Conservation (phyloP, 768 basidiomycete species). For the Nidula microcarpa region DNA sequence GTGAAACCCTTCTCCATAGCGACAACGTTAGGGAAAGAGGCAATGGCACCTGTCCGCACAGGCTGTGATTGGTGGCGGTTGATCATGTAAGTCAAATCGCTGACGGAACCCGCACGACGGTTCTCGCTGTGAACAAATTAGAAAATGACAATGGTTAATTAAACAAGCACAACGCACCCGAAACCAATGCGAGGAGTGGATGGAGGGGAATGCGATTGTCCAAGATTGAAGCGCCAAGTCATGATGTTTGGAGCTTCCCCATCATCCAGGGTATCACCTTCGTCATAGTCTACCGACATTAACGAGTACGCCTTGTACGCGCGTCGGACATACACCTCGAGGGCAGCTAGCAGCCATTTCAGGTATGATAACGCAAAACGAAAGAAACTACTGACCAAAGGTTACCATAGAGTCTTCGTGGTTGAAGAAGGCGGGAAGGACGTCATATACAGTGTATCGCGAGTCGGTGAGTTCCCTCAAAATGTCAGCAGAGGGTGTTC, state of each 20-base stretch:
- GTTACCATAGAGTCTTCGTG: constrained; percentile 82
- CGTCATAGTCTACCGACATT: constrained; percentile 91
- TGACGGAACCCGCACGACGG: constrained; percentile 87
- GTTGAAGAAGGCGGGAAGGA: constrained; percentile 93
- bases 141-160: neutral
- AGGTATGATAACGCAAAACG: neutral
- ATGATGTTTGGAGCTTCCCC: constrained; percentile 78
- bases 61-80: constrained; percentile 85
- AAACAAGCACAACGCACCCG: constrained; percentile 30
- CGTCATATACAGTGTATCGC: constrained; percentile 94
- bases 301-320: constrained; percentile 94
- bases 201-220: constrained; percentile 82
- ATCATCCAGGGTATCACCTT: constrained; percentile 82
- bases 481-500: constrained; percentile 81
- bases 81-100: constrained; percentile 93
- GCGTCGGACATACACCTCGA: constrained; percentile 94
- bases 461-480: constrained; percentile 94
- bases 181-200: constrained; percentile 68
- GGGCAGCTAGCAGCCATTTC: constrained; percentile 57
- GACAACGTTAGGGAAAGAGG: constrained; percentile 78
- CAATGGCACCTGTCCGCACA: constrained; percentile 84
- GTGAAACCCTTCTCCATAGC: constrained; percentile 72
- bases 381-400: constrained; percentile 51
- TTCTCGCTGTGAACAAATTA: constrained; percentile 38
- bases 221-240: constrained; percentile 95